Evolutionary conservation across 164 flowering plant species (phyloP).

Genomic region (Magnolia changhungtana): DNA sequence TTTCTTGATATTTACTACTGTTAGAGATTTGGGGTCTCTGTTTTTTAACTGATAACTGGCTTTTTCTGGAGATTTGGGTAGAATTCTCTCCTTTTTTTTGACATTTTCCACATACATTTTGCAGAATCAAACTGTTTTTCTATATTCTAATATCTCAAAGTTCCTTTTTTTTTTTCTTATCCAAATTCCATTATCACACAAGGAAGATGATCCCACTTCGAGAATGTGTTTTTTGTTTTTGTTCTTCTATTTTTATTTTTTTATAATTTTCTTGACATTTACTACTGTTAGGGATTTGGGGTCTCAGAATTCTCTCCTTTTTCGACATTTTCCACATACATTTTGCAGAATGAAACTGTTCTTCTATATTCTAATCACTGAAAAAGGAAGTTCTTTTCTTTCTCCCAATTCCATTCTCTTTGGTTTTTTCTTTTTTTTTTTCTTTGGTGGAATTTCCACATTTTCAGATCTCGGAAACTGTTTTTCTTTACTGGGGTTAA

Average conservation of each 20-base stretch:
- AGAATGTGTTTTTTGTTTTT: slow-evolving; percentile 9
- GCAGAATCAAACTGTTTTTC: neutral
- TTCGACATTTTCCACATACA: neutral
- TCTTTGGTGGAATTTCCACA: neutral
- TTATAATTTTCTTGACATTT: neutral
- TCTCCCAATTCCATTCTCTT: neutral
- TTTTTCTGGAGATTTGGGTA: neutral
- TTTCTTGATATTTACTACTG: neutral
- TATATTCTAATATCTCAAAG: neutral
- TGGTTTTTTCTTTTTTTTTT: too few relatives aligned
- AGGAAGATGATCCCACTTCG: slow-evolving; percentile 7
- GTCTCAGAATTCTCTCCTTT: neutral
- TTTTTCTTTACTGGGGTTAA: neutral
- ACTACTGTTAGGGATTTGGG: neutral
- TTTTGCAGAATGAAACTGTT: neutral
- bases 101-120: too few relatives aligned
- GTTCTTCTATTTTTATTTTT: neutral
- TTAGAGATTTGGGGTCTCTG: neutral
- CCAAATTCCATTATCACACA: neutral
- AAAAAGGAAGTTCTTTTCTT: neutral
- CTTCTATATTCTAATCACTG: neutral
- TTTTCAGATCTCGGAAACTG: neutral
- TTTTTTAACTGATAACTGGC: neutral
- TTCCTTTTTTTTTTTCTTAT: neutral
- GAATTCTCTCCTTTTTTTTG: neutral